Conservation (phyloP, 2,329 filamentous ascomycete species). For the Botrytis fabae region DNA sequence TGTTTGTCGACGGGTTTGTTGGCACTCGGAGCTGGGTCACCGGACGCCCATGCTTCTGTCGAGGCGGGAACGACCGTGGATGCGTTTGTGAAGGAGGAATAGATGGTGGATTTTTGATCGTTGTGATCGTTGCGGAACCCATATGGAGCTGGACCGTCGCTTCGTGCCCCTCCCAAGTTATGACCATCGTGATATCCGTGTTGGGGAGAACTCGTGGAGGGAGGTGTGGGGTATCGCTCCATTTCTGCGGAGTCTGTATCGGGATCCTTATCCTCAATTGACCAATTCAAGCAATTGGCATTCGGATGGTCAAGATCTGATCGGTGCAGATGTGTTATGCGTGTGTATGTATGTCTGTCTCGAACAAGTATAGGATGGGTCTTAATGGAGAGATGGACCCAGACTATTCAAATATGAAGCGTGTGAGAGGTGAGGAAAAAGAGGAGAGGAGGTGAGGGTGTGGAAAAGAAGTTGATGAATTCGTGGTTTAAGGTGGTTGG, state of each 20-base stretch:
- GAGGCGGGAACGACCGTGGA: not conserved
- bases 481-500: slow-evolving; percentile 12
- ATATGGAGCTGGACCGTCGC: not conserved
- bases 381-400: not conserved
- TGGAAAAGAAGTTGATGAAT: not conserved
- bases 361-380: not conserved
- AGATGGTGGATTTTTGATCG: not conserved
- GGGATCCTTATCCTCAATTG: not conserved
- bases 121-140: not conserved
- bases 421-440: slow-evolving; percentile 1
- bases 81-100: slow-evolving; percentile 4
- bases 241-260: not conserved
- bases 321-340: not conserved
- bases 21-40: not conserved
- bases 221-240: slow-evolving; percentile 10
- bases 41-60: slow-evolving; percentile 2
- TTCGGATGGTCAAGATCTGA: not conserved
- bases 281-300: not conserved
- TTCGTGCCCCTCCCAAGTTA: not conserved
- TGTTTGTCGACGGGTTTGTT: not conserved
- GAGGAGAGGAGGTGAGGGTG: slow-evolving; percentile 1
- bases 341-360: slow-evolving; percentile 6
- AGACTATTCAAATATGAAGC: not conserved
- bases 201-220: slow-evolving; percentile 6
- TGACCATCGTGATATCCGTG: not conserved